Conservation (phyloP, 164 flowering plant genomes). For the Akebia trifoliata region DNA sequence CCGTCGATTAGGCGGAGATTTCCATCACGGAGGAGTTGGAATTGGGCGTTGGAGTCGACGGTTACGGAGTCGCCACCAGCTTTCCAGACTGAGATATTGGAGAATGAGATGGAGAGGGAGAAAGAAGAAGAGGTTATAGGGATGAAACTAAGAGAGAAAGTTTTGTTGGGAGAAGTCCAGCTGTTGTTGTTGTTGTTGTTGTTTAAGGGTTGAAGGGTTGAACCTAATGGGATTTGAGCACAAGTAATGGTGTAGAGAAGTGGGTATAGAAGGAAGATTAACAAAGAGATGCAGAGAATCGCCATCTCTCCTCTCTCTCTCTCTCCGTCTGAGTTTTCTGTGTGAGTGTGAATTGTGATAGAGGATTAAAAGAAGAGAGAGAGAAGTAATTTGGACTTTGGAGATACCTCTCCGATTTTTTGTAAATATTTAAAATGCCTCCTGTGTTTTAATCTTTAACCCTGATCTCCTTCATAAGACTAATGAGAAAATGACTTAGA, state of each 20-base stretch:
- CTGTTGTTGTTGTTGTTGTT: no score
- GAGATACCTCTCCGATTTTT: no score
- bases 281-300: no score
- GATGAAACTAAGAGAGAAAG: constrained; percentile 34
- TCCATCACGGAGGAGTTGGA: constrained; percentile 23
- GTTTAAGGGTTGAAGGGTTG: constrained; percentile 16
- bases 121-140: constrained; percentile 11
- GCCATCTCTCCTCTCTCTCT: no score
- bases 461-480: no score
- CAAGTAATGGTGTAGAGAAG: not conserved
- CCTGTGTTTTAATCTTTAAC: no score
- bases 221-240: constrained; percentile 15
- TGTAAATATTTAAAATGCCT: no score
- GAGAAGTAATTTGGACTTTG: no score
- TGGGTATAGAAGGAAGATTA: no score
- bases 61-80: constrained; percentile 19
- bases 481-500: no score
- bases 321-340: not conserved
- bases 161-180: constrained; percentile 32
- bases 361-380: no score
- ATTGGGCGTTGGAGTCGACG: constrained; percentile 20
- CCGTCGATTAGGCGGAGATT: constrained; percentile 33
- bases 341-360: no score
- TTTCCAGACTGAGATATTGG: constrained; percentile 23
- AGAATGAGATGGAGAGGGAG: constrained; percentile 20